Evolutionary conservation across 192 early-diverging fungal genomes (phyloP), one percentile per base, ranked within the genome.

Genomic region (Glomus cerebriforme): DNA sequence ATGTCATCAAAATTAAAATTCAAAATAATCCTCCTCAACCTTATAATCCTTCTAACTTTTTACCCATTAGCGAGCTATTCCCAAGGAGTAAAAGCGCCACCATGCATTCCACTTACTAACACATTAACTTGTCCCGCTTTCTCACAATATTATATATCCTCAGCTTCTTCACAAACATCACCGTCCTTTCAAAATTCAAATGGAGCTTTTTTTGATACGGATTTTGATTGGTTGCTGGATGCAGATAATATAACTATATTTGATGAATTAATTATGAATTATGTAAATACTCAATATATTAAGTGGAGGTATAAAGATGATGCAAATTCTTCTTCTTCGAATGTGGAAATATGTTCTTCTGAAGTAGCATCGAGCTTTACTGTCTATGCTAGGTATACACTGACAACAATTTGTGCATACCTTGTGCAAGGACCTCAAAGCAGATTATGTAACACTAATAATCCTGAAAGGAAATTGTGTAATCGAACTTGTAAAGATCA

Each of bases 271-370:
- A 26, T 76, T n/a, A 7, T 63, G 31, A 27, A 31, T 43, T 76
- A 76, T 64, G 75, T 63, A 35, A 76, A 43, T 45, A 64, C 29
- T 76, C 22, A 63, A 76, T 76, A 37, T 49, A 26, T 34, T 37
- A 22, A 34, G 32, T 65, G 63, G 63, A 65, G 27, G 13, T 65
- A 65, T 29, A 65, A 65, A 65, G 27, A 65, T 10, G 7, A 12
- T 65, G 15, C 31, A 65, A 65, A 4, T 31, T 65, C 13, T 65
- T 65, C 13, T 65, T 32, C 63, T 54, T 54, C 6, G 19, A 22
- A 19, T 22, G 19, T 22, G 6, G 4, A 15, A 59, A 3, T 59
- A 15, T 54, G 19, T 13, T 27, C 39, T 43, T 2, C 26, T 47
- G 26, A 27, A 32, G 9, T 59, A 27, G 17, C 73, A 37, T 27